Evolutionary conservation across 441 rosid species (phyloP), one percentile per base, ranked within the genome.

Genomic region (Jatropha podagrica): DNA sequence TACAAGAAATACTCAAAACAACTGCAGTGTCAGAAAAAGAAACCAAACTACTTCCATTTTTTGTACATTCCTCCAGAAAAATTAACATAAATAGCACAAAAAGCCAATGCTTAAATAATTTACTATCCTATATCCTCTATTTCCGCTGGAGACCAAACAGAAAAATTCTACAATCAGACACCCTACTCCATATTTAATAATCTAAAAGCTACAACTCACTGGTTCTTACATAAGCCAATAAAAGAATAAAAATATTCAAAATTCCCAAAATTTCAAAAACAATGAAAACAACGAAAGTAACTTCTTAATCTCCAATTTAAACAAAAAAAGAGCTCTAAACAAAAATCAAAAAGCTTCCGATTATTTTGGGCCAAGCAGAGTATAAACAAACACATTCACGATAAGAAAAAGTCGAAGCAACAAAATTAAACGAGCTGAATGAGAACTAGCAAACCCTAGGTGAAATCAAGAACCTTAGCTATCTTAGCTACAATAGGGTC

Each of bases 401-500:
- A 65, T 44, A 23, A 26, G 54, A 26, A 42, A 49, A 48, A 17
- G 7, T 9, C 12, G 37, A 59, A 13, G 23, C 4, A 67, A 66
- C 14, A 48, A 23, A 48, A 48, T 12, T 48, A 27, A 2, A 59
- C 20, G 12, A 66, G 13, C 32, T 27, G 14, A 40, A 44, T 58
- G 12, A 26, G 17, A 58, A 65, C 4, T 17, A 46, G 11, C 7
- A 56, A 78, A 78, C 75, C 73, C 80, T 73, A 71, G 52, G 58
- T 37, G 61, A 40, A 44, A 58, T 68, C 59, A 13, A 40, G 59
- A 17, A 51, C 14, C 26, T 20, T 17, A 65, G 55, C 37, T 7
- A 41, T 18, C 13, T 42, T 3, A 56, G 38, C 44, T n/a, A 1
- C 18, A 62, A 49, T 27, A 32, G 49, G 61, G 9, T 51, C 26